phyloP scores from a whole-genome alignment of 2,329 filamentous ascomycete genomes.

The Cytospora leucostoma region DNA sequence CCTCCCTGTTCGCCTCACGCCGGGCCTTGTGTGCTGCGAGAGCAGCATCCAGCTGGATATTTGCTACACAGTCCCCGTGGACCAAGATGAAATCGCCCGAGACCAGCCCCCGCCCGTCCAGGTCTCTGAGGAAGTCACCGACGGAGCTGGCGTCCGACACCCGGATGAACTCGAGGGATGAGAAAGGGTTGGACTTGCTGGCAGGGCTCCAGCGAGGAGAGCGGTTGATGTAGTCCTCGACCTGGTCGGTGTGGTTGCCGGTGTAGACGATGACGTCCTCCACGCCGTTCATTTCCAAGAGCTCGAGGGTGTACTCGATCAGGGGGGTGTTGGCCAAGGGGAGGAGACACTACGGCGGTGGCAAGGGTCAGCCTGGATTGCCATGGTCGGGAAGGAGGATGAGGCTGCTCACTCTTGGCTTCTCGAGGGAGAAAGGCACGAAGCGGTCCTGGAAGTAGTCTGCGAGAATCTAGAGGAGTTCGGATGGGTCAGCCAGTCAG shows the following conservation, averaged over 20 bases:
- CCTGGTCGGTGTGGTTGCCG: slow-evolving; percentile 79
- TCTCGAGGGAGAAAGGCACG: slow-evolving; percentile 83
- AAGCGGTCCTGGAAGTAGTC: slow-evolving; percentile 95
- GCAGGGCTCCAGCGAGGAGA: slow-evolving; percentile 70
- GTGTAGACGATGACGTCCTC: slow-evolving; percentile 92
- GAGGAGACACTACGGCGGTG: slow-evolving; percentile 71
- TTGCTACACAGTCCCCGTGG: slow-evolving; percentile 89
- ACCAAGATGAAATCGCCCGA: slow-evolving; percentile 90
- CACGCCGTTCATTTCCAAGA: slow-evolving; percentile 92
- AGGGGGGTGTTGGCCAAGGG: slow-evolving; percentile 91
- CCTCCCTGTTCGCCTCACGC: slow-evolving; percentile 81
- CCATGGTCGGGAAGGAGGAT: neutral
- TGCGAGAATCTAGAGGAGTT: slow-evolving; percentile 69
- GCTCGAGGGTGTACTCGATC: slow-evolving; percentile 97
- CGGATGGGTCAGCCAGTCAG: slow-evolving; percentile 29
- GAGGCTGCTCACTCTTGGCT: slow-evolving; percentile 68
- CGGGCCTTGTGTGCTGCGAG: slow-evolving; percentile 79
- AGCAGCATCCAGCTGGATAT: slow-evolving; percentile 78
- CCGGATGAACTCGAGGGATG: slow-evolving; percentile 78
- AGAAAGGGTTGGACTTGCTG: slow-evolving; percentile 66
- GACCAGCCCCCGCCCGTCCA: slow-evolving; percentile 83
- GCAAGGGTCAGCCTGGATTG: slow-evolving; percentile 26
- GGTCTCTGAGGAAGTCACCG: slow-evolving; percentile 91
- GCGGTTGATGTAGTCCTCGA: slow-evolving; percentile 81
- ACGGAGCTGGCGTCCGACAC: slow-evolving; percentile 81